These are phyloP conservation scores for Cornus kousa DNA, from an alignment of 148 eudicot genomes.

Conservation along the genomic window DNA sequence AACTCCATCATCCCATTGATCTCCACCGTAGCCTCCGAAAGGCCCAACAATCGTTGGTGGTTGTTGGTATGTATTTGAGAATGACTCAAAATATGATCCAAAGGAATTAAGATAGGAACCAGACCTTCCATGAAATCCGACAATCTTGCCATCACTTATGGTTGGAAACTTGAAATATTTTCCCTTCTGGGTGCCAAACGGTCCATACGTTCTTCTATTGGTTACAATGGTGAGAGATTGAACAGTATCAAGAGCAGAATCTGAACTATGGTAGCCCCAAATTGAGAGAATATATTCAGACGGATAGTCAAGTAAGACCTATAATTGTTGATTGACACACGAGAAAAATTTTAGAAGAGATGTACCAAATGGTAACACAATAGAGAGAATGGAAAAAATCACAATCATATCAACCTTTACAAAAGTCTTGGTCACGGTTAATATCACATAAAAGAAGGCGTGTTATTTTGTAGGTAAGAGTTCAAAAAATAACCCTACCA, in stretches of 20 bases:
- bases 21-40: not conserved
- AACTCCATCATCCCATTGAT: not conserved
- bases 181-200: not conserved
- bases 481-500: too few relatives aligned
- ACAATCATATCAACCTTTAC: too few relatives aligned
- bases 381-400: too few relatives aligned
- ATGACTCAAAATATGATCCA: not conserved
- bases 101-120: not conserved
- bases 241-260: not conserved
- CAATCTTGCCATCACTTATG: not conserved
- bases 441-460: too few relatives aligned
- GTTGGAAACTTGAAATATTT: not conserved
- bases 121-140: not conserved
- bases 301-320: not conserved
- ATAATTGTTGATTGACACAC: too few relatives aligned
- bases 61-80: not conserved
- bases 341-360: too few relatives aligned
- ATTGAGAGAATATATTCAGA: not conserved
- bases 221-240: not conserved
- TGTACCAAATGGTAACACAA: too few relatives aligned
- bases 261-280: not conserved
- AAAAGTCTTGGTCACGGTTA: too few relatives aligned
- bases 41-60: not conserved
- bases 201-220: not conserved
- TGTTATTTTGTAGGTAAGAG: too few relatives aligned